Base-by-base conservation (phyloP, 208 protist species). In the Acanthamoeba triangularis region DNA sequence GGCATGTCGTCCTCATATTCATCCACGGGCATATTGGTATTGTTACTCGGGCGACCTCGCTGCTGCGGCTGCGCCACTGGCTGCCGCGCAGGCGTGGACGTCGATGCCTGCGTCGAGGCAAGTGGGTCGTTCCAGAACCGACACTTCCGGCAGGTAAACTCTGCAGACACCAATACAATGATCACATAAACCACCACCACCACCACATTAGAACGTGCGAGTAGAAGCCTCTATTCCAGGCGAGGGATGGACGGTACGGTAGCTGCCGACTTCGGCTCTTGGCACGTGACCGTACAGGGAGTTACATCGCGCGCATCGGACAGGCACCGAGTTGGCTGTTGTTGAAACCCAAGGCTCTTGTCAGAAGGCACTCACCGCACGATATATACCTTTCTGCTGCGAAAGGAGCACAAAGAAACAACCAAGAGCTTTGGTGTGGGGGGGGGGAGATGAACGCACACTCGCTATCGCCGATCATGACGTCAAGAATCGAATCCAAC, bases 231-330 rank as follows among this genome's bases (percentile, higher is more conserved):
- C 4, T 2, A 74, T 7, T 37, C 6, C 23, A 33, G 14, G 35
- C 0, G 16, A 76, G 5, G 33, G 33, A 2, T 10, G 10, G 18
- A 76, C 18, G 67, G 6, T 92, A 92, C 85, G 85, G 56, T 92
- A 92, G 56, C 59, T 92, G 49, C 54, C 63, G 16, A 92, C 59
- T 49, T 92, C 85, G 20, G 54, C 13, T 23, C 63, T 23, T 65
- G 85, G 85, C 23, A 92, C 85, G 49, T 92, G 85, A 35, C 85
- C 85, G 85, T 92, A 92, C 28, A 92, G 20, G 30, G 85, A 49
- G 28, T 92, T 92, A 49, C 85, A 92, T 18, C 85, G 59, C 37
- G 1, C 10, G 44, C 85, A 92, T 6, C 54, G 47, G 0, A 92
- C 28, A 23, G 54, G 59, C 20, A 74, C 85, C 63, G 85, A 92